Evolutionary conservation across 306 rosid species (phyloP).

Genomic region (Styphnolobium japonicum): DNA sequence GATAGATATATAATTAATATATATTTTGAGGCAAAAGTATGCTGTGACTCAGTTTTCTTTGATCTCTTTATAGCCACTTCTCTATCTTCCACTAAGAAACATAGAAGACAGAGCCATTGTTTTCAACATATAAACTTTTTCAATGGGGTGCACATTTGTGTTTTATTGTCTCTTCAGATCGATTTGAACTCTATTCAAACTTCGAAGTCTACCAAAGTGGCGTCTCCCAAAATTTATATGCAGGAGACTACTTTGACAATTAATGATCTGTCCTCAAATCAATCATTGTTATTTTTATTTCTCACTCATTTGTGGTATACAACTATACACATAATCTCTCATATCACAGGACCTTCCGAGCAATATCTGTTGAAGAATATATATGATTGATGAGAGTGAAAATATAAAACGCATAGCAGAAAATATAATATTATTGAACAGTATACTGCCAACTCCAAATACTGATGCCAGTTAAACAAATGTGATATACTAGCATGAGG

Average conservation of each 20-base stretch:
- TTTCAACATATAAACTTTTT: constrained; percentile 31
- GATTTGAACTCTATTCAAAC: constrained; percentile 22
- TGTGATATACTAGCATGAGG: neutral
- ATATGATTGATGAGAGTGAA: neutral
- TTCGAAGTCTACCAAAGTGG: constrained; percentile 24
- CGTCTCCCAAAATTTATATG: constrained; percentile 7
- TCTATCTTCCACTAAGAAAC: constrained; percentile 33
- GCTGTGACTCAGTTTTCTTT: constrained; percentile 42
- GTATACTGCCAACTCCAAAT: constrained; percentile 18
- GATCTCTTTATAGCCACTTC: constrained; percentile 28
- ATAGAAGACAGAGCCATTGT: constrained; percentile 34
- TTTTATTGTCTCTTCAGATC: constrained; percentile 17
- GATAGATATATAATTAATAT: neutral
- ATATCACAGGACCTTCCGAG: neutral
- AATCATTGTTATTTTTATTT: neutral
- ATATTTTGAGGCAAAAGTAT: constrained; percentile 43
- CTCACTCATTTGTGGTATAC: neutral
- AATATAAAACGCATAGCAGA: neutral
- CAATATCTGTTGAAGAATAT: neutral
- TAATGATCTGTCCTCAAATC: neutral
- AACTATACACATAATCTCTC: neutral
- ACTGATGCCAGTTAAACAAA: neutral
- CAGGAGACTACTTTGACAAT: constrained; percentile 16
- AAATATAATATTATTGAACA: neutral
- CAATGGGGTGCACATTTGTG: constrained; percentile 32